phyloP scores from a whole-genome alignment of 2,329 filamentous ascomycete genomes.

The Arachnomyces sp. region DNA sequence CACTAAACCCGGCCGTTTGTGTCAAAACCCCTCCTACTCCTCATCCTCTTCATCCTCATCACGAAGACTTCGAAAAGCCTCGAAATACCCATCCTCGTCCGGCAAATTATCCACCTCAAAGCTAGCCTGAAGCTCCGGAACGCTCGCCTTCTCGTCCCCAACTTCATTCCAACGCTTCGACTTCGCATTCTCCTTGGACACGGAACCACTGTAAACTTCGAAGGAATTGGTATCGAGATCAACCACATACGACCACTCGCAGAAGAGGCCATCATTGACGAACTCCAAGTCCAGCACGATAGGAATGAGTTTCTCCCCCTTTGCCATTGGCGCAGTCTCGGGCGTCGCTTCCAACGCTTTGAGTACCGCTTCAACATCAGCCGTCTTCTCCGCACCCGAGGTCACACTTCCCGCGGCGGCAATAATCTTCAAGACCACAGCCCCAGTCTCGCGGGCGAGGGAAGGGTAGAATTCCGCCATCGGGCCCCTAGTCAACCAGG shows the following conservation, averaged over 20 bases:
- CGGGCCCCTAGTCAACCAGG: too few species aligned
- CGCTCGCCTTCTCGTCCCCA: conserved; percentile 6
- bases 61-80: too few species aligned
- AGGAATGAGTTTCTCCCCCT: conserved; percentile 3
- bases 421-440: conserved; percentile 12
- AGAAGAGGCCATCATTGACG: conserved; percentile 13
- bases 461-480: conserved; percentile 7
- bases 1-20: too few species aligned
- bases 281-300: conserved; percentile 15
- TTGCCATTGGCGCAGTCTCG: conserved; percentile 5
- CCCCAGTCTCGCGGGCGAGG: conserved; percentile 13
- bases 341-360: conserved; percentile 1
- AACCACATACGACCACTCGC: conserved; percentile 22
- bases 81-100: neutral
- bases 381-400: too few species aligned
- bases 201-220: conserved; percentile 8
- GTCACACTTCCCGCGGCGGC: neutral
- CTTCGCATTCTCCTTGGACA: conserved; percentile 2
- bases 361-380: too few species aligned
- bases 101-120: conserved; percentile 2
- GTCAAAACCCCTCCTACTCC: too few species aligned
- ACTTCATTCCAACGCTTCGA: conserved; percentile 9
- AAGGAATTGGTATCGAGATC: conserved; percentile 17
- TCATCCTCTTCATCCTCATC: too few species aligned
- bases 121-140: conserved; percentile 10